Percentiles rank a stretch among this genome's conserved stretches.
Evolutionary conservation across 257 asterid species (phyloP).

Genomic region (Nicotiana undulata): DNA sequence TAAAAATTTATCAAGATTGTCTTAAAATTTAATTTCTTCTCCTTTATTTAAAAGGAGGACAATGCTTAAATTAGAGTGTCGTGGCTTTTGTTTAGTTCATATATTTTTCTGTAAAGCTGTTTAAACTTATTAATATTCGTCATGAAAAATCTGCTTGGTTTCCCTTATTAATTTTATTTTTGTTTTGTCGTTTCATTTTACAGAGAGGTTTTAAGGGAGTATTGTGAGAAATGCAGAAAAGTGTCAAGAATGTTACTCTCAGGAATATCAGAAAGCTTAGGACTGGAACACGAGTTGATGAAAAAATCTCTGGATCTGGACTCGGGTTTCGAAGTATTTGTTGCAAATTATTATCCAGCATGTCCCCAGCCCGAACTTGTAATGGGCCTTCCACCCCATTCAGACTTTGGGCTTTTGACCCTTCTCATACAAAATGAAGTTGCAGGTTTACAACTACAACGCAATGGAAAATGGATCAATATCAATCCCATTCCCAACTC

Average conservation of each 20-base stretch:
- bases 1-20: no score
- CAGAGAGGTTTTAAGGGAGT: conserved; percentile 39
- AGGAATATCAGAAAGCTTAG: conserved; percentile 49
- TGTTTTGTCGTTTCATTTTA: background rate
- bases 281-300: conserved; percentile 39
- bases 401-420: conserved; percentile 78
- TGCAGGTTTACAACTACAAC: conserved; percentile 59
- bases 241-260: conserved; percentile 25
- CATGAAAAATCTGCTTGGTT: no score
- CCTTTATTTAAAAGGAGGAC: no score
- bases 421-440: conserved; percentile 54
- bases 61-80: no score
- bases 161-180: background rate
- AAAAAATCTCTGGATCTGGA: conserved; percentile 31
- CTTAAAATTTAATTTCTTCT: no score
- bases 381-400: conserved; percentile 66
- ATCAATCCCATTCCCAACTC: conserved; percentile 49
- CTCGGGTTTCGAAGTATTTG: conserved; percentile 31
- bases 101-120: no score
- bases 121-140: no score
- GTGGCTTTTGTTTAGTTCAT: no score
- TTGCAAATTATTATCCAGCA: conserved; percentile 56
- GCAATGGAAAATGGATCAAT: conserved; percentile 46
- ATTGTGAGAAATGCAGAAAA: conserved; percentile 28
- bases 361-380: conserved; percentile 66